A percentile compares a stretch with the other conserved stretches of the same genome.
Evolutionary conservation across 2,329 filamentous ascomycete species (phyloP).

Genomic region (Thelonectria rubi): DNA sequence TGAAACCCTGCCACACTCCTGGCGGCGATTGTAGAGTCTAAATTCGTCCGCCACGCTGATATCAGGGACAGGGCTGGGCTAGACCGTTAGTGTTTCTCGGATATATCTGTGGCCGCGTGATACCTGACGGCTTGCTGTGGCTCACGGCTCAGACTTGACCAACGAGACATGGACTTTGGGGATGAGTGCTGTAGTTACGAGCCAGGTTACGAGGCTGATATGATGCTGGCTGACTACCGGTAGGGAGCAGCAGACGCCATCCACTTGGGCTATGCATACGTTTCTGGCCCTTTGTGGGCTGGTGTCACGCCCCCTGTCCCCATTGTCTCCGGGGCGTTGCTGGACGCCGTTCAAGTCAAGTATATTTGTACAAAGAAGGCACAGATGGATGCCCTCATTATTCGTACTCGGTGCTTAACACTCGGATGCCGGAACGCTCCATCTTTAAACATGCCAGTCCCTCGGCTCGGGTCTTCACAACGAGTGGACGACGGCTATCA

Average conservation of each 20-base stretch:
- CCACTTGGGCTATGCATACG: not conserved
- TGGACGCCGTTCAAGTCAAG: not conserved
- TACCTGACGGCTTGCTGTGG: not conserved
- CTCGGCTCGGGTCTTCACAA: too few species aligned
- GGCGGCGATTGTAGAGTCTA: not conserved
- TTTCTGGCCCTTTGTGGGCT: slow-evolving; percentile 1
- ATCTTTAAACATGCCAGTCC: too few species aligned
- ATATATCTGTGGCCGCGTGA: not conserved
- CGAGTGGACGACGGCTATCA: not conserved
- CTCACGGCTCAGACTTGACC: too few species aligned
- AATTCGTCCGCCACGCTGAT: not conserved
- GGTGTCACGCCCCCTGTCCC: not conserved
- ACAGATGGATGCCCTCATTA: not conserved
- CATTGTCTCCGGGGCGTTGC: not conserved
- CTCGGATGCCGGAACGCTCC: too few species aligned
- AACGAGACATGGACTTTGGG: not conserved
- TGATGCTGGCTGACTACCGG: not conserved
- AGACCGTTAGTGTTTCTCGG: not conserved
- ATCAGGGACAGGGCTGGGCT: not conserved
- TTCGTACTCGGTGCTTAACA: not conserved
- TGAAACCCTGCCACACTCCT: not conserved
- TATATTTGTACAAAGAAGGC: not conserved
- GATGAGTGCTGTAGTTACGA: not conserved
- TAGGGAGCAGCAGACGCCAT: not conserved
- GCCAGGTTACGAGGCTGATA: not conserved